phyloP scores from a whole-genome alignment of 2,329 filamentous ascomycete species.

The Colletotrichum orchidophilum region DNA sequence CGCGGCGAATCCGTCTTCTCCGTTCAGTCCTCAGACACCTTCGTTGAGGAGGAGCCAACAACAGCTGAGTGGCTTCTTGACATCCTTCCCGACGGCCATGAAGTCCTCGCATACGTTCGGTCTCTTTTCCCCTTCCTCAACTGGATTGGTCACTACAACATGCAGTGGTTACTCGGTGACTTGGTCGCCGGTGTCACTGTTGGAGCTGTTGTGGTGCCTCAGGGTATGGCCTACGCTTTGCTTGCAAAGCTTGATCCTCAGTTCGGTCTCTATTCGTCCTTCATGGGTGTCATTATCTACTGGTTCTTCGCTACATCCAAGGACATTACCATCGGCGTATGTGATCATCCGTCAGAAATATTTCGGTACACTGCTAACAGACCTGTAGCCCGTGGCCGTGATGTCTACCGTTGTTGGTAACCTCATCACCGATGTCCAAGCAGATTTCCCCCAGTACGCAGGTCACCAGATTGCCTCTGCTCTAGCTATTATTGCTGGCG shows the following conservation, averaged over 20 bases:
- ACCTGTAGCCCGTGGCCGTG: slow-evolving; percentile 83
- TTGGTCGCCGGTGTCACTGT: slow-evolving; percentile 77
- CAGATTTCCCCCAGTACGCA: slow-evolving; percentile 64
- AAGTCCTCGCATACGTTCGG: slow-evolving; percentile 68
- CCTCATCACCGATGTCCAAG: slow-evolving; percentile 73
- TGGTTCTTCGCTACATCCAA: slow-evolving; percentile 99
- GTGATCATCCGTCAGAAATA: slow-evolving; percentile 43
- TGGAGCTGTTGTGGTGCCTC: slow-evolving; percentile 83
- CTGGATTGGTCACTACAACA: slow-evolving; percentile 93
- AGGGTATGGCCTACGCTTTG: slow-evolving; percentile 94
- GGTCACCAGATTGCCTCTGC: slow-evolving; percentile 79
- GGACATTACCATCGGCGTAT: slow-evolving; percentile 94
- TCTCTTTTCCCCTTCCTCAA: slow-evolving; percentile 86
- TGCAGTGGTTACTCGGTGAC: slow-evolving; percentile 89
- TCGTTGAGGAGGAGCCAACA: slow-evolving; percentile 84
- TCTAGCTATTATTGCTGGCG: slow-evolving; percentile 80
- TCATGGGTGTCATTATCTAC: slow-evolving; percentile 94
- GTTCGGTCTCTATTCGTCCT: slow-evolving; percentile 93
- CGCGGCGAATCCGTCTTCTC: slow-evolving; percentile 85
- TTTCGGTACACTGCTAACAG: slow-evolving; percentile 10
- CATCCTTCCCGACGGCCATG: slow-evolving; percentile 65
- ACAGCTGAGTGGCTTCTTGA: slow-evolving; percentile 76
- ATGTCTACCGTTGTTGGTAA: slow-evolving; percentile 91
- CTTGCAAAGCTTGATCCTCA: slow-evolving; percentile 83
- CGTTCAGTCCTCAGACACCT: slow-evolving; percentile 76